These are phyloP conservation scores for Linnemannia hyalina DNA, from an alignment of 192 early-diverging fungal species.

Conservation along the genomic window DNA sequence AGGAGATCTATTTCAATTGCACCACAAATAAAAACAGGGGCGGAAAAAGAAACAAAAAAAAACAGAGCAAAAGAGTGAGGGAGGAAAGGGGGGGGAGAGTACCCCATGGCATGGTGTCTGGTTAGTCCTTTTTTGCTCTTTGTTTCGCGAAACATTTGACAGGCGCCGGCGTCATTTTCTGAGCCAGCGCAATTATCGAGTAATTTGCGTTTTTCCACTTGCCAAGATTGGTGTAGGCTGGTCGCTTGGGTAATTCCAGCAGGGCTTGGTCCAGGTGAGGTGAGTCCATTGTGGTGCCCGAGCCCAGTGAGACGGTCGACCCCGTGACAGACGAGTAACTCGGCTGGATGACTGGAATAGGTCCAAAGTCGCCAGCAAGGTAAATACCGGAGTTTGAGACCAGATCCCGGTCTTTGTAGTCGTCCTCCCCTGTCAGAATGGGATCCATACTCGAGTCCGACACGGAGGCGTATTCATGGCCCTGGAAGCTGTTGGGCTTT, in stretches of 20 bases:
- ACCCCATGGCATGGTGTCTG: slow-evolving; percentile 35
- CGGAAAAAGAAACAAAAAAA: slow-evolving; percentile 41
- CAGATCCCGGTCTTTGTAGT: slow-evolving; percentile 50
- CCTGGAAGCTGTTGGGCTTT: slow-evolving; percentile 23
- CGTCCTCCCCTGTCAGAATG: slow-evolving; percentile 49
- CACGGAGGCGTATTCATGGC: slow-evolving; percentile 31
- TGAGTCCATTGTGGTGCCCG: slow-evolving; percentile 44
- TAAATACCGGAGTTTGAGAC: slow-evolving; percentile 38
- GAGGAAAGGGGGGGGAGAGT: background rate
- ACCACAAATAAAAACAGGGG: background rate
- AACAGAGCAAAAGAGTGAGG: slow-evolving; percentile 35
- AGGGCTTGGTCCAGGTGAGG: slow-evolving; percentile 33
- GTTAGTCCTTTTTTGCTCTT: slow-evolving; percentile 23
- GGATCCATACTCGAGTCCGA: slow-evolving; percentile 52
- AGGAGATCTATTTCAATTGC: slow-evolving; percentile 70
- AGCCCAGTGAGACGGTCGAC: slow-evolving; percentile 25
- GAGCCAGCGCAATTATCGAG: slow-evolving; percentile 9
- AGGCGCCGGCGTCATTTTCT: slow-evolving; percentile 21
- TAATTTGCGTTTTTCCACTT: slow-evolving; percentile 18
- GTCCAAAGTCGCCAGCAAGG: slow-evolving; percentile 53
- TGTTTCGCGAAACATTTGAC: slow-evolving; percentile 36
- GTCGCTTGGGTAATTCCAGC: slow-evolving; percentile 47
- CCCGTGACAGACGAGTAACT: slow-evolving; percentile 26
- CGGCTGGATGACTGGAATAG: slow-evolving; percentile 30
- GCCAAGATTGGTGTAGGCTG: slow-evolving; percentile 51